phyloP scores from a whole-genome alignment of 2,329 filamentous ascomycete genomes.

The Xylaria sp. region DNA sequence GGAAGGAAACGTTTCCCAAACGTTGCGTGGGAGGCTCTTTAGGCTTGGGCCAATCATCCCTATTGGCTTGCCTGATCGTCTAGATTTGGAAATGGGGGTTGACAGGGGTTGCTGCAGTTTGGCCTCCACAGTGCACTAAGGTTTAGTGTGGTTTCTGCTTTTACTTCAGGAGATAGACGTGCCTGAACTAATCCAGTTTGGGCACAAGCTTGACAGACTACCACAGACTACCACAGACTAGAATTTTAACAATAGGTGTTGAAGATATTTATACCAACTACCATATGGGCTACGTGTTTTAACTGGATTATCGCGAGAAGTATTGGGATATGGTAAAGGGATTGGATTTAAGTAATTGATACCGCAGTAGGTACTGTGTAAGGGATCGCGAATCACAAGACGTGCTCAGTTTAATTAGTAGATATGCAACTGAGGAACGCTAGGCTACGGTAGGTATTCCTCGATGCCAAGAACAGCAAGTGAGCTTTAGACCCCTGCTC shows the following conservation, averaged over 20 bases:
- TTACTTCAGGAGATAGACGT: conserved; percentile 5
- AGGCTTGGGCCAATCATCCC: conserved; percentile 19
- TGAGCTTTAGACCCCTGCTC: conserved; percentile 24
- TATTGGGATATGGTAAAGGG: background rate
- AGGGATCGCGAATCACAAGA: conserved; percentile 4
- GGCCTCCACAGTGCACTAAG: background rate
- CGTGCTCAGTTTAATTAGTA: conserved; percentile 15
- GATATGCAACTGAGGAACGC: conserved; percentile 4
- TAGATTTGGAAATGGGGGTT: conserved; percentile 32
- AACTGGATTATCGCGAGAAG: background rate
- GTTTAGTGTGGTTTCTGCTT: background rate
- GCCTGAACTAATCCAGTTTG: conserved; percentile 16
- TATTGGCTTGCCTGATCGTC: conserved; percentile 17
- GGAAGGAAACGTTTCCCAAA: conserved; percentile 11
- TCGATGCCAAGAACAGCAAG: conserved; percentile 20
- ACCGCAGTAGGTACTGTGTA: too few species aligned
- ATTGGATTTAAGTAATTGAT: too few species aligned
- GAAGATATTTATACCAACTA: background rate
- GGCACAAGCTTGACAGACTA: background rate
- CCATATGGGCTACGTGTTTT: too few species aligned
- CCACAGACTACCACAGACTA: background rate
- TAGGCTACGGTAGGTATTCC: conserved; percentile 7
- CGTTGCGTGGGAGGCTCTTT: conserved; percentile 27
- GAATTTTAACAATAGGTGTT: background rate
- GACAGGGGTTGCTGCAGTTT: conserved; percentile 21